phyloP scores from a whole-genome alignment of 257 asterid genomes.

The Nicotiana knightiana region DNA sequence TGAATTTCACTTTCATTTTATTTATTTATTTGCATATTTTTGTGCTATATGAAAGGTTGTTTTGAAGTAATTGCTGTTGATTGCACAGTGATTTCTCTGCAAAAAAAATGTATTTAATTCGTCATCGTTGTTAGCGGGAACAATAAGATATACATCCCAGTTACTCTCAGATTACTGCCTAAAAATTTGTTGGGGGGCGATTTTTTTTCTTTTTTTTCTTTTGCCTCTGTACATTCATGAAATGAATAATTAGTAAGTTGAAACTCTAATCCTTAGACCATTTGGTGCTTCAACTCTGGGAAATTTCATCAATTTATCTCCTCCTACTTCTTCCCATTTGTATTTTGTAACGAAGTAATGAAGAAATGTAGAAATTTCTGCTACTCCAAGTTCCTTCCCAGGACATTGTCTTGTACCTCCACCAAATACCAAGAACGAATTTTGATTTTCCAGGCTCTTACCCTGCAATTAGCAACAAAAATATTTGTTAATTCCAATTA shows the following conservation, averaged over 20 bases:
- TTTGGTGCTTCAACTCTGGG: constrained; percentile 98
- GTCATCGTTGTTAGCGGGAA: constrained; percentile 20
- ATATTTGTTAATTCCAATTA: neutral
- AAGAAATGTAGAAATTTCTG: constrained; percentile 92
- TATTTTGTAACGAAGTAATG: constrained; percentile 91
- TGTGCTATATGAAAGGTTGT: neutral
- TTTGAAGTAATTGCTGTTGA: neutral
- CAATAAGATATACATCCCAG: constrained; percentile 34
- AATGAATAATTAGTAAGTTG: constrained; percentile 34
- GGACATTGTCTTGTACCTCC: constrained; percentile 98
- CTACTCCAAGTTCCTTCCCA: constrained; percentile 95
- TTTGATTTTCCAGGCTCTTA: constrained; percentile 60
- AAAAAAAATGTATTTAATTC: constrained; percentile 8
- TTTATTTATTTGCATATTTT: neutral
- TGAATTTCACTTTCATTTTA: neutral
- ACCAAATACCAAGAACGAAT: constrained; percentile 77
- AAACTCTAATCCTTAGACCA: constrained; percentile 76
- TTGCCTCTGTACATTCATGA: constrained; percentile 32
- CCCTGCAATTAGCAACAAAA: constrained; percentile 36
- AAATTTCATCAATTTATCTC: constrained; percentile 71
- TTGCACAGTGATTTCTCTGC: neutral
- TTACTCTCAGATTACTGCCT: constrained; percentile 22
- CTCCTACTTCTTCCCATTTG: constrained; percentile 92
- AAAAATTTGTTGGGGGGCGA: neutral
- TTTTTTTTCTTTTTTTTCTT: neutral